Evolutionary conservation across 257 asterid genomes (phyloP), one percentile per base, ranked within the genome.

Genomic region (Solanum stenotomum): DNA sequence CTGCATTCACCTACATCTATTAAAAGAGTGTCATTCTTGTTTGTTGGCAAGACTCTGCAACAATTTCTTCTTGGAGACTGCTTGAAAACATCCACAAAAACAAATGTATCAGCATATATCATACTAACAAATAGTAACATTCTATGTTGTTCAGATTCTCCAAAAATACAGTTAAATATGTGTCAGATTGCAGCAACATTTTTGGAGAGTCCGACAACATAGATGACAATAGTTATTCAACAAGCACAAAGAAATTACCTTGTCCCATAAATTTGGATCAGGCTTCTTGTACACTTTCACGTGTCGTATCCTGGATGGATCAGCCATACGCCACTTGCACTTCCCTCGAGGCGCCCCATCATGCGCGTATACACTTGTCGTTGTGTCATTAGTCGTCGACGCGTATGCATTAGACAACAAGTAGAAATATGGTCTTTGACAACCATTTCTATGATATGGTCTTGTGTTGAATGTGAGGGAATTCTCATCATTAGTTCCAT

Each of bases 21-120:
- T n/a, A 76, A 71, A 63, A 92, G 12, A 34, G 91, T 90, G 34
- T 89, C 90, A 81, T 91, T 40, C 87, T 88, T 88, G 37, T 81
- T 40, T 29, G 88, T 87, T n/a, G 91, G 89, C 87, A 93, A 88
- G 0, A 92, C 65, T 89, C 89, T 92, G 89, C 95, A 93, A 72
- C 95, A 92, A 52, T 90, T 90, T 87, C 95, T 91, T 59, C 94
- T 91, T 11, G 91, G 93, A 68, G 91, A 76, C 94, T 91, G 91
- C 77, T 16, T 33, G 44, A 68, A 59, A 56, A 74, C 16, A 40
- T 40, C 18, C 11, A 23, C 13, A 85, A 74, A 52, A 37, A 84
- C 34, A 56, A 70, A 31, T 16, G 31, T 15, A 74, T 33, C 9
- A 25, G 20, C 4, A 67, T 13, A 42, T 11, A 59, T 2, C 49